Evolutionary conservation across 257 asterid species (phyloP).

Genomic region (Hygrophila difformis): DNA sequence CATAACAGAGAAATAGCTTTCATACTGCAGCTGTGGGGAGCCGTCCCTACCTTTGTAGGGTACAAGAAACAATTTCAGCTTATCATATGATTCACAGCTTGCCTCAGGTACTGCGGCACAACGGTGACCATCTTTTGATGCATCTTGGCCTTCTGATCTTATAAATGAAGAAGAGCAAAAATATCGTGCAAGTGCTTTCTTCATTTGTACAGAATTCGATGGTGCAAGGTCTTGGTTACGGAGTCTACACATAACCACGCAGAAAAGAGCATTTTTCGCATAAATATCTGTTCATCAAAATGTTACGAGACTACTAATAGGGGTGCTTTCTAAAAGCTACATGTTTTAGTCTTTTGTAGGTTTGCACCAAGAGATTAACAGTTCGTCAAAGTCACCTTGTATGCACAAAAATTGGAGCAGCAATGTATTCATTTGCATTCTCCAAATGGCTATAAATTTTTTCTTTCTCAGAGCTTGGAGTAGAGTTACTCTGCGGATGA

Average conservation of each 20-base stretch:
- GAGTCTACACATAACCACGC: too few relatives aligned
- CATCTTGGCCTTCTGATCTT: conserved; percentile 38
- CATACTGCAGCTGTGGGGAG: conserved; percentile 37
- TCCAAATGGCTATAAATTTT: conserved; percentile 38
- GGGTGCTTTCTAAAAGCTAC: too few relatives aligned
- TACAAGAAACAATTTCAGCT: conserved; percentile 46
- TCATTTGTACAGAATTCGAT: conserved; percentile 28
- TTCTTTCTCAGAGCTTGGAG: conserved; percentile 49
- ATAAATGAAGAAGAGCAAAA: conserved; percentile 44
- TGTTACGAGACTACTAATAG: too few relatives aligned
- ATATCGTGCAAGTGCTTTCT: conserved; percentile 43
- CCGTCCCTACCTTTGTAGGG: conserved; percentile 55
- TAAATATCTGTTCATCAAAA: too few relatives aligned
- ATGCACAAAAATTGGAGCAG: conserved; percentile 74
- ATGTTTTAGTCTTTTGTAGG: too few relatives aligned
- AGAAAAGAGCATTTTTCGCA: neutral
- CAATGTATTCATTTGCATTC: conserved; percentile 56
- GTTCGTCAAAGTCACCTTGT: conserved; percentile 43
- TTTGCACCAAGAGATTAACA: conserved; percentile 2
- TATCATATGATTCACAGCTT: conserved; percentile 24
- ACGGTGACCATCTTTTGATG: conserved; percentile 22
- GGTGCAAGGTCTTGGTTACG: conserved; percentile 48
- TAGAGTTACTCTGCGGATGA: conserved; percentile 48
- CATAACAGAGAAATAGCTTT: conserved; percentile 48
- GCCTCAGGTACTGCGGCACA: conserved; percentile 11